A percentile compares a stretch with the other conserved stretches of the same genome.
Evolutionary conservation across 495 filamentous ascomycete genomes (phyloP).

Genomic region (Thermochaetoides thermophila): DNA sequence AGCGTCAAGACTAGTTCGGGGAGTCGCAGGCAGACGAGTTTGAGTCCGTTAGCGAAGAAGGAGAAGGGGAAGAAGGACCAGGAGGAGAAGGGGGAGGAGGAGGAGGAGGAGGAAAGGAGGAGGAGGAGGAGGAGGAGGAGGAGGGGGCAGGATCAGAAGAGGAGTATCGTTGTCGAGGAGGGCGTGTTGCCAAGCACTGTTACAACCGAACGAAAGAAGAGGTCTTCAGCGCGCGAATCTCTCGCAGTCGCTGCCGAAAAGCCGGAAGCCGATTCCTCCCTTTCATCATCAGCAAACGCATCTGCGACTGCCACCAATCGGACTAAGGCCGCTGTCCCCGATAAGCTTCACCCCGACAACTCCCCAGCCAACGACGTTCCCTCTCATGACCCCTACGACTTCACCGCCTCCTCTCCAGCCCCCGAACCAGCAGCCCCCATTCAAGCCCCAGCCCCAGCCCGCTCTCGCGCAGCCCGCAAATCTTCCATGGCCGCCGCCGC

Average conservation of each 20-base stretch:
- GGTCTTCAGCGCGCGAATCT: too few relatives aligned
- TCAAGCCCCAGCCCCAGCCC: neutral
- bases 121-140: constrained; percentile 10
- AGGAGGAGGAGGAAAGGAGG: constrained; percentile 10
- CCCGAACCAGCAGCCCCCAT: constrained; percentile 2
- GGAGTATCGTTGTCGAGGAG: too few relatives aligned
- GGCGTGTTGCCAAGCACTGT: too few relatives aligned
- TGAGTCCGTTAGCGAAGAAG: constrained; percentile 13
- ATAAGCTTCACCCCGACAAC: neutral
- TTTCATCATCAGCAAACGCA: too few relatives aligned
- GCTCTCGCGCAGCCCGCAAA: constrained; percentile 5
- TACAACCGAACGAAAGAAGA: too few relatives aligned
- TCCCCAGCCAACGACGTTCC: neutral
- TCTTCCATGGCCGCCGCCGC: constrained; percentile 11
- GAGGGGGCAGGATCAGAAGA: too few relatives aligned
- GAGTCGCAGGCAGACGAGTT: neutral
- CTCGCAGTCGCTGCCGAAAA: too few relatives aligned
- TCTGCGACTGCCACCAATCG: neutral
- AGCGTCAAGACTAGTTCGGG: too few relatives aligned
- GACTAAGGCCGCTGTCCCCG: neutral
- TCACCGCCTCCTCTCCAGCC: constrained; percentile 17
- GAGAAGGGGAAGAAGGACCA: constrained; percentile 15
- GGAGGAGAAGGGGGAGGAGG: constrained; percentile 15
- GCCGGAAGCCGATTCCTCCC: too few relatives aligned
- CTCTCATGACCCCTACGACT: constrained; percentile 22